These are phyloP conservation scores for Aspergillus sp. DNA, from an alignment of 2,329 filamentous ascomycete genomes.

Conservation along the genomic window DNA sequence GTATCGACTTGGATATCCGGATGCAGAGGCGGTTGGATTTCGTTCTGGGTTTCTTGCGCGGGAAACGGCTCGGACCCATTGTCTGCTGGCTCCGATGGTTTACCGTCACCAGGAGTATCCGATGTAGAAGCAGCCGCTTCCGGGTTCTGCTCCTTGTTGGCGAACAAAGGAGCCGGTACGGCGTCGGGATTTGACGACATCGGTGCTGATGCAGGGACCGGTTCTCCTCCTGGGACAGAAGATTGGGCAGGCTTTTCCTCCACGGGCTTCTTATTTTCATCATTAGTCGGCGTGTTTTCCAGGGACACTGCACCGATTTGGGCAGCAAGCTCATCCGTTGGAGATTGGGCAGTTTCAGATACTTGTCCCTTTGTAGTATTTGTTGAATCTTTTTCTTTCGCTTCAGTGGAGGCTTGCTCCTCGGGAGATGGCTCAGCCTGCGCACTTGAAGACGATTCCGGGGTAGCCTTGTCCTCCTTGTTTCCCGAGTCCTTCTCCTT, in stretches of 20 bases:
- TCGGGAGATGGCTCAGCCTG: constrained; percentile 2
- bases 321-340: constrained; percentile 55
- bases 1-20: constrained; percentile 57
- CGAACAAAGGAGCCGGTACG: constrained; percentile 67
- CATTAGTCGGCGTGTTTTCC: constrained; percentile 8
- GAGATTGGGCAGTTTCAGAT: constrained; percentile 41
- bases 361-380: constrained; percentile 7
- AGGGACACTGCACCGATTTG: constrained; percentile 52
- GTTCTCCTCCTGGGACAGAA: background rate
- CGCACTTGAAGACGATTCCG: constrained; percentile 18
- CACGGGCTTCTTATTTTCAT: constrained; percentile 1
- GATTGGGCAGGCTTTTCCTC: background rate
- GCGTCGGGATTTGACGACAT: constrained; percentile 64
- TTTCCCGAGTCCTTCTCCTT: constrained; percentile 56
- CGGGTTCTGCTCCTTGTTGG: constrained; percentile 39
- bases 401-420: background rate
- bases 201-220: constrained; percentile 15
- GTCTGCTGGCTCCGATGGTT: constrained; percentile 14
- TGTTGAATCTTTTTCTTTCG: background rate
- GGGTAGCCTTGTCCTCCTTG: constrained; percentile 24
- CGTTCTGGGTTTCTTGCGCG: constrained; percentile 20
- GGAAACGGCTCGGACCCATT: constrained; percentile 20
- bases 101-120: constrained; percentile 20
- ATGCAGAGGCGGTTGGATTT: constrained; percentile 26
- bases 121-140: constrained; percentile 21